Base-by-base conservation (phyloP, 75 land plant species). In the Sequoiadendron giganteum region DNA sequence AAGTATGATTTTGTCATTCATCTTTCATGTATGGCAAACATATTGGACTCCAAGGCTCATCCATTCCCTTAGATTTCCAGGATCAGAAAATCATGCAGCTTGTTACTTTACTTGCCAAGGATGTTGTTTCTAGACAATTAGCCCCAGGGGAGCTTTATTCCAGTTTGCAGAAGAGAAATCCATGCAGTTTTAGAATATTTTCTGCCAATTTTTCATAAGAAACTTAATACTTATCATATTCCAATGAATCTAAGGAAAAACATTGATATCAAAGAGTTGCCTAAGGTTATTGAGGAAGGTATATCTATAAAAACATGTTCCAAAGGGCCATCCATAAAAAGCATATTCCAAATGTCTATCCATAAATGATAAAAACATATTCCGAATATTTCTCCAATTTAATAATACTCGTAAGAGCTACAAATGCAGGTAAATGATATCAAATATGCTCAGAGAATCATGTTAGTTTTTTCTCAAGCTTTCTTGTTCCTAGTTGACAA, bases 11-110 rank as follows among this genome's bases (percentile, higher is more conserved):
- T 94, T 15, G 93, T 87, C 10, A 73, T 96, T 30, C 92, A 95
- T 93, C 58, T 96, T 34, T 93, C 95, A 84, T 96, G 96, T 83
- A 93, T 91, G 76, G 92, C 95, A 15, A 86, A 56, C 93, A 90
- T 16, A 94, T 94, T 38, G 95, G 97, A 10, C n/a, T 95, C 85
- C 93, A 93, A 83, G 92, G 91, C 5, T 40, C 93, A 6, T 81
- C 92, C 28, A 86, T 96, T 77, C 92, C 94, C 88, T 94, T 95
- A 89, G 93, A 92, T 86, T 84, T 91, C 7, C 95, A 84, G 18
- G 82, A 89, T 79, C 93, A 94, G 14, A 90, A 85, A 76, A 91
- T 95, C 52, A 95, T 92, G 65, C 89, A 93, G 40, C 88, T 93
- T 75, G 93, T 89, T 39, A 89, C 92, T 83, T 89, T 96, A 16